Evolutionary conservation across 768 basidiomycete species (phyloP).

Genomic region (Rhodotorula kratochvilovae): DNA sequence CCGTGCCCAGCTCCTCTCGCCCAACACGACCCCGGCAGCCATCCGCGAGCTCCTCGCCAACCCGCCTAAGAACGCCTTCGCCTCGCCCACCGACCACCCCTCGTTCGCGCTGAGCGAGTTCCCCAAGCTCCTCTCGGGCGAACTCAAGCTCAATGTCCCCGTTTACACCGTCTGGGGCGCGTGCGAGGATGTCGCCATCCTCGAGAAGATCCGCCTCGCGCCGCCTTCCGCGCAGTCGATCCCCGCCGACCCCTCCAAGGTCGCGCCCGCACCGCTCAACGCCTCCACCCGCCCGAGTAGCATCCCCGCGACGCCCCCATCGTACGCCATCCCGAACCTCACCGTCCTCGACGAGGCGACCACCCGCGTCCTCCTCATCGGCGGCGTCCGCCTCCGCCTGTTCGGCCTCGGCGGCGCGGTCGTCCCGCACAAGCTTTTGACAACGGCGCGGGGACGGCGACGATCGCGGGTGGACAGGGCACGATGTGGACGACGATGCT

Average conservation of each 20-base stretch:
- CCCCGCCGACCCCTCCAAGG: constrained; percentile 20
- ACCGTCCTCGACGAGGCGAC: constrained; percentile 91
- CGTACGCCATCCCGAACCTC: constrained; percentile 78
- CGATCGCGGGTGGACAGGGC: constrained; percentile 96
- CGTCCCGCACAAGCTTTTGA: constrained; percentile 89
- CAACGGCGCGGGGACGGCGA: constrained; percentile 86
- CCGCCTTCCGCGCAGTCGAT: constrained; percentile 8
- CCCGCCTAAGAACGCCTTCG: constrained; percentile 49
- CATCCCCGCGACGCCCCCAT: neutral
- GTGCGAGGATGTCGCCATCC: constrained; percentile 86
- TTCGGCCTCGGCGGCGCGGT: constrained; percentile 95
- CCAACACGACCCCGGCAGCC: constrained; percentile 21
- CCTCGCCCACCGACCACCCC: constrained; percentile 54
- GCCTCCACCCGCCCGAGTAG: constrained; percentile 1
- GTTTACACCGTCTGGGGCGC: constrained; percentile 97
- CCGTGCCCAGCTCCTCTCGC: constrained; percentile 45
- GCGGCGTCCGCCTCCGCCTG: constrained; percentile 85
- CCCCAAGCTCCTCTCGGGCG: constrained; percentile 79
- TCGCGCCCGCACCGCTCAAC: neutral
- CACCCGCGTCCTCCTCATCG: constrained; percentile 83
- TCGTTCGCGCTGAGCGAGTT: constrained; percentile 81
- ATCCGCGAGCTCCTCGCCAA: constrained; percentile 54
- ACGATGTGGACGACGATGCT: constrained; percentile 99
- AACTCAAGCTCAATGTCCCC: constrained; percentile 84
- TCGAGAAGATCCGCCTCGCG: constrained; percentile 77